Evolutionary conservation across 1,284 basidiomycete genomes (phyloP).

Genomic region (Irpex lacteus): DNA sequence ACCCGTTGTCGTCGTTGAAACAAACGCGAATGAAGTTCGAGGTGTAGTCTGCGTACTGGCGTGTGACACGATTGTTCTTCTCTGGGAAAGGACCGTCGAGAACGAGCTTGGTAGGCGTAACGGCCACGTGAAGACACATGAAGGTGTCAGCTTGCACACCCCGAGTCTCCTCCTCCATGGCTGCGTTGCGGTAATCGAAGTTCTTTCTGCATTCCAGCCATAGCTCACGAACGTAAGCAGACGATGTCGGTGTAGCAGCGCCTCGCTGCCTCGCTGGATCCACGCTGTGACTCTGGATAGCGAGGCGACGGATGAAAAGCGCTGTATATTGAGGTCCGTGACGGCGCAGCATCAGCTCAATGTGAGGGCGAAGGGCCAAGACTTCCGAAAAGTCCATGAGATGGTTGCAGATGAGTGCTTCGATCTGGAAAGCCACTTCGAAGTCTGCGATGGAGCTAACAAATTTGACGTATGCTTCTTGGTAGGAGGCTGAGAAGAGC

Average conservation of each 20-base stretch:
- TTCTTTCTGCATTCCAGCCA: constrained; percentile 5
- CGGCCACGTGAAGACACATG: constrained; percentile 56
- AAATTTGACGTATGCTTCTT: neutral
- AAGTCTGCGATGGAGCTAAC: constrained; percentile 30
- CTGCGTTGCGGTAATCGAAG: neutral
- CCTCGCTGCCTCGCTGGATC: constrained; percentile 1
- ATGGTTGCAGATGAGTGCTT: constrained; percentile 37
- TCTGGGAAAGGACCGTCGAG: constrained; percentile 67
- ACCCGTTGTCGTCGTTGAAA: constrained; percentile 71
- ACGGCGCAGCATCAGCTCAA: constrained; percentile 1
- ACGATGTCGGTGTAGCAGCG: neutral
- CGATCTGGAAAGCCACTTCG: constrained; percentile 48
- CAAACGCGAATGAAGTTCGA: constrained; percentile 74
- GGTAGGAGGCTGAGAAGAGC: neutral
- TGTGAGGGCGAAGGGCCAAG: constrained; percentile 30
- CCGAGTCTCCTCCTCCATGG: neutral
- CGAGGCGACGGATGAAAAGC: constrained; percentile 4
- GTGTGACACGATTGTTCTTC: constrained; percentile 62
- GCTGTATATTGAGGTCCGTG: neutral
- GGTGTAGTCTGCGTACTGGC: constrained; percentile 48
- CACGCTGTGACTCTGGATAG: constrained; percentile 1
- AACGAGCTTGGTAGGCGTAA: constrained; percentile 65
- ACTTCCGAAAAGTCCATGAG: constrained; percentile 43
- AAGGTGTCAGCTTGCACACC: constrained; percentile 24
- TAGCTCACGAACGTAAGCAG: neutral